Percentiles rank a stretch among this genome's conserved stretches.
phyloP scores from a whole-genome alignment of 2,329 filamentous ascomycete genomes.

The Alternaria incomplexa region DNA sequence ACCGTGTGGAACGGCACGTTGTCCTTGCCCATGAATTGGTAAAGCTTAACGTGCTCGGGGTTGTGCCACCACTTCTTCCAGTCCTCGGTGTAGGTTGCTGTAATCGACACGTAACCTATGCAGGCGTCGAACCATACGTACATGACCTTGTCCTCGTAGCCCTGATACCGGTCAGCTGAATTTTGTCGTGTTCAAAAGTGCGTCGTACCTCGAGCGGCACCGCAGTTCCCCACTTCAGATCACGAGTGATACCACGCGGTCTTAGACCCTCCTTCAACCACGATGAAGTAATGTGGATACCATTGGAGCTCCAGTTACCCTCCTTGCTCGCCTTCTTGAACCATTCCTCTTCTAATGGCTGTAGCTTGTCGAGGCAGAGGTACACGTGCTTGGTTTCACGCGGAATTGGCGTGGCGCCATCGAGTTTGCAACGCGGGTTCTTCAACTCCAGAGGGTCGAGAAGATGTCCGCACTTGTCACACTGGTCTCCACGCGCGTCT shows the following conservation, averaged over 20 bases:
- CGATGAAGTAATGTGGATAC: slow-evolving; percentile 75
- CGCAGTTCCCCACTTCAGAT: slow-evolving; percentile 85
- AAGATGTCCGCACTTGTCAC: slow-evolving; percentile 57
- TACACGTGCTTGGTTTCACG: slow-evolving; percentile 90
- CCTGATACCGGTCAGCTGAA: slow-evolving; percentile 36
- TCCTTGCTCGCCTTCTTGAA: slow-evolving; percentile 74
- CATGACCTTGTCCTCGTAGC: slow-evolving; percentile 78
- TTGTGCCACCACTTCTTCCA: slow-evolving; percentile 97
- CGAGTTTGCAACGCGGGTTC: slow-evolving; percentile 84
- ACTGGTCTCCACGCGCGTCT: slow-evolving; percentile 61
- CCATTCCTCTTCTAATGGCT: slow-evolving; percentile 79
- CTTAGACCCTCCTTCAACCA: slow-evolving; percentile 87
- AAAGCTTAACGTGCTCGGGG: slow-evolving; percentile 83
- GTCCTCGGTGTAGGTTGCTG: slow-evolving; percentile 83
- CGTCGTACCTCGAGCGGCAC: slow-evolving; percentile 56
- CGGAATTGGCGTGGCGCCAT: slow-evolving; percentile 79
- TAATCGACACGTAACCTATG: slow-evolving; percentile 95
- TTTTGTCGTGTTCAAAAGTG: not conserved
- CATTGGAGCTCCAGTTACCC: slow-evolving; percentile 78
- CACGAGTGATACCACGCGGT: slow-evolving; percentile 86
- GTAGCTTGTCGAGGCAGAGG: slow-evolving; percentile 82
- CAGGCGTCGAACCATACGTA: slow-evolving; percentile 95
- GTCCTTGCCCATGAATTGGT: slow-evolving; percentile 93
- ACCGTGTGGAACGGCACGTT: slow-evolving; percentile 88
- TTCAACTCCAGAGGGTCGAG: slow-evolving; percentile 57